Conservation (phyloP, 345 rosid species). For the Pseudoturritis turrita region DNA sequence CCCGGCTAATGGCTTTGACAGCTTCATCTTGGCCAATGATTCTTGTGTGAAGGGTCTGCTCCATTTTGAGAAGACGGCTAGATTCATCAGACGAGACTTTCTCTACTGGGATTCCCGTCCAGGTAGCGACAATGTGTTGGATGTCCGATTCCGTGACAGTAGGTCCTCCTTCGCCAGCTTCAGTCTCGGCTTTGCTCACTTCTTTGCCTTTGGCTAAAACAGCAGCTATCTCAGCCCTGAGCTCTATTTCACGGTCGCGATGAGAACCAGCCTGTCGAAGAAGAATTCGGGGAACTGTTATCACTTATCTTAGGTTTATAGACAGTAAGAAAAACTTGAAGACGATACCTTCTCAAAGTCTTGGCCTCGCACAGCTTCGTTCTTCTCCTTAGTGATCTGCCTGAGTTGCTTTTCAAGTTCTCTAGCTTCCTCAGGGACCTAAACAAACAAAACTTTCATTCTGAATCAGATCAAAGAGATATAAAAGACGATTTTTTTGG, state of each 20-base stretch:
- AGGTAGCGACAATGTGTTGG: slow-evolving; percentile 86
- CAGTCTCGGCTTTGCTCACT: slow-evolving; percentile 89
- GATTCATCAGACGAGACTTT: slow-evolving; percentile 96
- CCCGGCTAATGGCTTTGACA: slow-evolving; percentile 88
- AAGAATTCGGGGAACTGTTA: neutral
- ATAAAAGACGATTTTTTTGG: no score
- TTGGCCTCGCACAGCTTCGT: slow-evolving; percentile 91
- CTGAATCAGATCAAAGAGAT: slow-evolving; percentile 2
- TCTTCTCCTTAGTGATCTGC: slow-evolving; percentile 90
- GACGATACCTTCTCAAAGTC: slow-evolving; percentile 86
- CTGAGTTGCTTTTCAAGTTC: slow-evolving; percentile 96
- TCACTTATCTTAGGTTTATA: neutral
- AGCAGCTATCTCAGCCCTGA: slow-evolving; percentile 80
- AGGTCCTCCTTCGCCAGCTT: slow-evolving; percentile 84
- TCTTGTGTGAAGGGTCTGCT: slow-evolving; percentile 86
- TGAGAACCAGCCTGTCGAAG: slow-evolving; percentile 81
- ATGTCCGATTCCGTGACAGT: slow-evolving; percentile 78
- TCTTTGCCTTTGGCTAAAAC: slow-evolving; percentile 89
- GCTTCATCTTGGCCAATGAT: slow-evolving; percentile 99
- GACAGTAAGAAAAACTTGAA: neutral
- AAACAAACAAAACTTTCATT: slow-evolving; percentile 11
- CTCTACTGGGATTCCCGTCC: slow-evolving; percentile 99
- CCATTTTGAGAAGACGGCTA: slow-evolving; percentile 92
- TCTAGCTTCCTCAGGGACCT: slow-evolving; percentile 98
- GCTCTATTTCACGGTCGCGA: slow-evolving; percentile 93